Conservation (phyloP, 768 basidiomycete species). For the Mycena kentingensis region DNA sequence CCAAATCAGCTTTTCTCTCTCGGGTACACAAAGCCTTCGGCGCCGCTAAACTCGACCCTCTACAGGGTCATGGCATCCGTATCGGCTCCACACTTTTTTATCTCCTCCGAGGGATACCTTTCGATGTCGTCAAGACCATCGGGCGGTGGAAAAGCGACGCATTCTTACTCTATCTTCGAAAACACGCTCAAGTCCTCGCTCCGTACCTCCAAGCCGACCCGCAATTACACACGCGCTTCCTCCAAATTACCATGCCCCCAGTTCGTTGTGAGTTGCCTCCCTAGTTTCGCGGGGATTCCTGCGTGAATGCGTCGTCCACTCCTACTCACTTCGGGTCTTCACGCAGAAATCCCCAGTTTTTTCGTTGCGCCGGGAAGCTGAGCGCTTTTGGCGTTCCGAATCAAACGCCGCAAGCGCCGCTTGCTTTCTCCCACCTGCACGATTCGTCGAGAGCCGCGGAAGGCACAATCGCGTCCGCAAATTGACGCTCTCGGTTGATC, state of each 20-base stretch:
- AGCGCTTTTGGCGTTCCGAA: no score
- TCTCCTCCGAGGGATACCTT: constrained; percentile 28
- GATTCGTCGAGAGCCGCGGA: no score
- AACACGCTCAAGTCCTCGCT: constrained; percentile 30
- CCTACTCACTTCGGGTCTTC: constrained; percentile 5
- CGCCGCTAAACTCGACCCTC: not conserved
- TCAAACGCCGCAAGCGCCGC: no score
- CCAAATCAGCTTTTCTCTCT: constrained; percentile 2
- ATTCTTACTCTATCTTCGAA: constrained; percentile 30
- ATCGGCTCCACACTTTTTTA: constrained; percentile 33
- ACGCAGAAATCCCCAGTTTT: not conserved
- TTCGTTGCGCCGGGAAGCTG: not conserved
- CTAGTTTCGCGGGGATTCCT: constrained; percentile 10
- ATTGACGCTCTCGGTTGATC: no score
- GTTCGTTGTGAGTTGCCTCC: constrained; percentile 16
- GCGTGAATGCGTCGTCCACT: constrained; percentile 18
- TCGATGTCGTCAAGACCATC: constrained; percentile 32
- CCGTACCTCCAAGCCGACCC: constrained; percentile 31
- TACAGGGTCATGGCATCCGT: constrained; percentile 33
- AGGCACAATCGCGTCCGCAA: no score
- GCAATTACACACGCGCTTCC: constrained; percentile 6
- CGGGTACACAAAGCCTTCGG: not conserved
- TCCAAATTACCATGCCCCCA: constrained; percentile 12
- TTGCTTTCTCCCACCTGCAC: no score
- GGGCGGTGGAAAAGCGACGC: constrained; percentile 37